Conservation (phyloP, 108 stramenopile genomes). For the Pelagomonas calceolata region DNA sequence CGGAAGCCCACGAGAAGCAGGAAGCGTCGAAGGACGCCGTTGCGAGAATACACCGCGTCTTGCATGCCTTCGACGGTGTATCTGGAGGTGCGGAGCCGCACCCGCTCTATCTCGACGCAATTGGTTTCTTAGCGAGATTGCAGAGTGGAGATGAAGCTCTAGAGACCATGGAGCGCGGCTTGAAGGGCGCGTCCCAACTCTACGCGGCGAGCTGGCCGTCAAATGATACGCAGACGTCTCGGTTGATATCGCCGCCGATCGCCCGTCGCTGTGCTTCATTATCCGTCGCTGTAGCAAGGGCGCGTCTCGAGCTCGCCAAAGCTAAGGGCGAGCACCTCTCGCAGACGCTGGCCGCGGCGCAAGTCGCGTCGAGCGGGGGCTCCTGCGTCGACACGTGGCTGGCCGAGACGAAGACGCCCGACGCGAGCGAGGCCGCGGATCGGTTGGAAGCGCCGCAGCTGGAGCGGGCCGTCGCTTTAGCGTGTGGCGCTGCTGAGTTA, state of each 20-base stretch:
- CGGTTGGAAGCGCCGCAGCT: not conserved
- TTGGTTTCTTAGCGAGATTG: no score
- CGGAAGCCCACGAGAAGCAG: no score
- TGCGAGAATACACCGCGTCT: no score
- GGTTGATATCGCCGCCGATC: not conserved
- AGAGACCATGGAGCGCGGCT: not conserved
- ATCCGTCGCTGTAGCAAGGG: not conserved
- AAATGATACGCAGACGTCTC: not conserved
- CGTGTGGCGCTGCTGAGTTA: not conserved
- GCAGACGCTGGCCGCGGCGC: not conserved
- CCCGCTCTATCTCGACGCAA: no score
- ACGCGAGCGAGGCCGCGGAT: not conserved
- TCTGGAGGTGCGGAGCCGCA: no score
- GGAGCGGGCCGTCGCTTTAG: constrained; percentile 13
- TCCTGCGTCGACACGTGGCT: not conserved
- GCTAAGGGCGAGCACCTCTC: not conserved
- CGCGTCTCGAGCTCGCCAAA: not conserved
- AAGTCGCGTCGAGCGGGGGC: not conserved
- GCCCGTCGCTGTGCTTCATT: not conserved
- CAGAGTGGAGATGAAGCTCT: no score
- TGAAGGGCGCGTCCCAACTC: not conserved
- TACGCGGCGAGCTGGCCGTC: not conserved
- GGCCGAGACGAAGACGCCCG: not conserved
- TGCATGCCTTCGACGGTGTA: no score
- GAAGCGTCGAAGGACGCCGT: no score